Evolutionary conservation across 129 eudicot genomes (phyloP), one percentile per base, ranked within the genome.

Genomic region (Gnaphalium uliginosum): DNA sequence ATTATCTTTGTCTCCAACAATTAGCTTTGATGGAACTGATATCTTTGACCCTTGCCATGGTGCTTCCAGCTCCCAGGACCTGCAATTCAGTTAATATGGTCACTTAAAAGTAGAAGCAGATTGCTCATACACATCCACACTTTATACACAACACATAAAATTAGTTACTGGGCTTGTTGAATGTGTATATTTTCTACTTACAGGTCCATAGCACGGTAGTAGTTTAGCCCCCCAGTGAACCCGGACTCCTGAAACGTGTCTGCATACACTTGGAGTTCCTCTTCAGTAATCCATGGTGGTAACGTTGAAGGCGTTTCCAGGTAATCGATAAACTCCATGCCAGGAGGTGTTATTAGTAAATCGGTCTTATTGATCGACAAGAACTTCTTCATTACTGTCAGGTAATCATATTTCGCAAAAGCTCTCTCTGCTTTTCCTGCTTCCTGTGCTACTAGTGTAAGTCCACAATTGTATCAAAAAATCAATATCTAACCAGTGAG

Each of bases 311-410:
- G 82, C 1, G 70, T 48, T 46, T 72, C 68, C 25, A 75, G 21
- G 46, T 66, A 77, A 56, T 82, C 86, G 33, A 83, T 79, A 29
- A 82, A 70, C 79, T 85, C 89, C 79, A 81, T 75, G 17, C 51
- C 91, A 1, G 83, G 79, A 8, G 91, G 91, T 14, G 91, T 73
- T 14, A 81, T 54, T 67, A 58, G 30, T 50, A 32, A 54, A 50
- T 78, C 81, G 1, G 79, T 17, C 53, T 66, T 77, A 8, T 60
- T 68, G 17, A 77, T 80, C 50, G 82, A 60, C 62, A 85, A 69
- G n/a, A 85, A 80, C 79, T 85, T 87, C 79, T 87, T 87, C 68
- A 87, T 73, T 13, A 87, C 85, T 25, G 92, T 82, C 57, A 73
- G 29, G 74, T 57, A 69, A 71, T 87, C 89, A 29, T 84, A 82